phyloP scores from a whole-genome alignment of 2,329 filamentous ascomycete species.

The Fusarium circinatum region DNA sequence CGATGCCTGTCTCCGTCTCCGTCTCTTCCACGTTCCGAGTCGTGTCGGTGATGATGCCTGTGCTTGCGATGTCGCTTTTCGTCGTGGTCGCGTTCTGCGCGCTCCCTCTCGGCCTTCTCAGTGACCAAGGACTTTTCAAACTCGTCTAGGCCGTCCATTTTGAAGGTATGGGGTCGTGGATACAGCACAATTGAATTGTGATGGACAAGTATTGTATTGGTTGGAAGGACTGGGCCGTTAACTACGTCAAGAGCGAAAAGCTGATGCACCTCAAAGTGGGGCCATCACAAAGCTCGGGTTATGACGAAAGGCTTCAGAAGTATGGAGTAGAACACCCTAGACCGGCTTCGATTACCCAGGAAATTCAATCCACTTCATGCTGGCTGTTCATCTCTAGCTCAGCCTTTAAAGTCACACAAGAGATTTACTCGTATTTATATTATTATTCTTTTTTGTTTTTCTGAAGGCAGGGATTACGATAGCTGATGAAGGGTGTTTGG shows the following conservation, averaged over 20 bases:
- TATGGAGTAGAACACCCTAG: background rate
- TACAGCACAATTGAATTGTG: background rate
- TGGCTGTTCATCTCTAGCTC: too few relatives aligned
- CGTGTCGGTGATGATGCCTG: slow-evolving; percentile 59
- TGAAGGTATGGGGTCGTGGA: fast-evolving
- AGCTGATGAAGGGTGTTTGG: too few relatives aligned
- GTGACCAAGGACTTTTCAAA: slow-evolving; percentile 82
- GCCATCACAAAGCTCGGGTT: background rate
- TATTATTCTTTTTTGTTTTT: too few relatives aligned
- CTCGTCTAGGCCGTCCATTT: slow-evolving; percentile 69
- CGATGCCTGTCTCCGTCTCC: slow-evolving; percentile 23
- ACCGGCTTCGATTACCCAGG: background rate
- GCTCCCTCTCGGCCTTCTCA: slow-evolving; percentile 66
- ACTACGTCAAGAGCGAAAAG: slow-evolving; percentile 32
- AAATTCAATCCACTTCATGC: too few relatives aligned
- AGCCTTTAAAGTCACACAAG: too few relatives aligned
- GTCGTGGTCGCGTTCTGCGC: slow-evolving; percentile 55
- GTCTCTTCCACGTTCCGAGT: slow-evolving; percentile 31
- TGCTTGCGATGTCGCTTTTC: slow-evolving; percentile 57
- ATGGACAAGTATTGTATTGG: background rate
- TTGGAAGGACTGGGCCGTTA: background rate
- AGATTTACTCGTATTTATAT: too few relatives aligned
- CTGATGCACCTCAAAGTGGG: slow-evolving; percentile 12
- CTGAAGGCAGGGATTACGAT: too few relatives aligned
- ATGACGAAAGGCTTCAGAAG: background rate